Conservation (phyloP, 192 early-diverging fungal species). For the Kappamyces sp. region DNA sequence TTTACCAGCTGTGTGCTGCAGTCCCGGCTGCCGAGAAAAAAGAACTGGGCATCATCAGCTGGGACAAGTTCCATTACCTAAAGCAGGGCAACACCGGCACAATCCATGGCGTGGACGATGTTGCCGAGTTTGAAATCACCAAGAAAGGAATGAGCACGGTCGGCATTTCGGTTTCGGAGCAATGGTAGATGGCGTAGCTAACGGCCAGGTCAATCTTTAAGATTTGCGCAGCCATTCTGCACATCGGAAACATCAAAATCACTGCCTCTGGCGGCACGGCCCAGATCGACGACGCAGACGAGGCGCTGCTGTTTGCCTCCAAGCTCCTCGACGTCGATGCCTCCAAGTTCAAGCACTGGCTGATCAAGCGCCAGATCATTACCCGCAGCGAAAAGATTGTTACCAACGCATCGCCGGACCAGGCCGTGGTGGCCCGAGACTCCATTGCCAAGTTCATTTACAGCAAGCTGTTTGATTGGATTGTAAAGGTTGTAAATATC, state of each 20-base stretch:
- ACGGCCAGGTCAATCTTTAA: background rate
- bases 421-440: slow-evolving; percentile 62
- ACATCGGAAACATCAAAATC: slow-evolving; percentile 76
- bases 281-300: slow-evolving; percentile 10
- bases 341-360: slow-evolving; percentile 59
- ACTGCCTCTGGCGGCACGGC: background rate
- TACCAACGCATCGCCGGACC: background rate
- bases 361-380: slow-evolving; percentile 71
- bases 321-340: slow-evolving; percentile 11
- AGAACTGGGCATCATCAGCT: slow-evolving; percentile 62
- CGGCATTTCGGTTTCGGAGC: slow-evolving; percentile 65
- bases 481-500: slow-evolving; percentile 73
- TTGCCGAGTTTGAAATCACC: slow-evolving; percentile 73
- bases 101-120: slow-evolving; percentile 78
- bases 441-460: slow-evolving; percentile 86
- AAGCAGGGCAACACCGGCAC: slow-evolving; percentile 64
- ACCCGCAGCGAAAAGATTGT: slow-evolving; percentile 26
- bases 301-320: slow-evolving; percentile 10
- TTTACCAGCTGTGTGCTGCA: slow-evolving; percentile 67
- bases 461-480: slow-evolving; percentile 81
- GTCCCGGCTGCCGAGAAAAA: slow-evolving; percentile 42
- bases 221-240: slow-evolving; percentile 67
- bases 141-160: slow-evolving; percentile 69
- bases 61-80: slow-evolving; percentile 68
- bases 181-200: slow-evolving; percentile 45